Conservation (phyloP, 2,329 filamentous ascomycete genomes). For the Biscogniauxia sp. region DNA sequence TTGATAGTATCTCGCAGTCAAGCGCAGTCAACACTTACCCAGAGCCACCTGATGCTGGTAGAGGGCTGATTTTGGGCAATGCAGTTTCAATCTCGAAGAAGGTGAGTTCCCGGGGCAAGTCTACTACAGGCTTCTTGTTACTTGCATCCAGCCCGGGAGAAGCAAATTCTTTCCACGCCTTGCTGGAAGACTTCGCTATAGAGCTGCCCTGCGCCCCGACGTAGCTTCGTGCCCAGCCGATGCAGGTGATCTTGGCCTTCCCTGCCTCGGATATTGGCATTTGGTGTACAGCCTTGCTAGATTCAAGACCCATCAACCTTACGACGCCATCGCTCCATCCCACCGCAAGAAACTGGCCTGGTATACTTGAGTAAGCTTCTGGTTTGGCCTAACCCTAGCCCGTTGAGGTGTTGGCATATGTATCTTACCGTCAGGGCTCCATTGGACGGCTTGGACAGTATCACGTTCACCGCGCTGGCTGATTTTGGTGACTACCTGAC, state of each 20-base stretch:
- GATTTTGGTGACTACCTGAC: constrained; percentile 60
- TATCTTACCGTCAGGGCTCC: constrained; percentile 65
- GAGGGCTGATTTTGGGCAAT: constrained; percentile 71
- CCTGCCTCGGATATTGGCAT: constrained; percentile 52
- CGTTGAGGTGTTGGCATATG: constrained; percentile 3
- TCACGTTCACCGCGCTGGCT: constrained; percentile 43
- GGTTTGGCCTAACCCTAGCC: neutral
- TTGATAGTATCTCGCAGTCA: neutral
- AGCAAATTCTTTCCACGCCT: constrained; percentile 32
- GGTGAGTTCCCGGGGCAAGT: constrained; percentile 71
- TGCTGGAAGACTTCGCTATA: constrained; percentile 13
- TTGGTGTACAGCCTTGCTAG: constrained; percentile 75
- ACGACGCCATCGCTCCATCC: constrained; percentile 81
- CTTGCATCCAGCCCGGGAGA: constrained; percentile 27
- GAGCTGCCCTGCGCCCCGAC: constrained; percentile 29
- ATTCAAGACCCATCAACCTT: constrained; percentile 75
- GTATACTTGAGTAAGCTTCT: constrained; percentile 19
- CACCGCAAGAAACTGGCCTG: constrained; percentile 74
- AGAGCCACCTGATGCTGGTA: constrained; percentile 62
- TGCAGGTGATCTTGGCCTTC: constrained; percentile 46
- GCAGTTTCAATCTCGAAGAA: constrained; percentile 74
- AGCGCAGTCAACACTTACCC: constrained; percentile 46
- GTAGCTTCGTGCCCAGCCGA: constrained; percentile 52
- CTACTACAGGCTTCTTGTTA: constrained; percentile 34
- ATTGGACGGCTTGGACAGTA: constrained; percentile 51